Evolutionary conservation across 768 basidiomycete genomes (phyloP).

Genomic region (Lentinus tigrinus): DNA sequence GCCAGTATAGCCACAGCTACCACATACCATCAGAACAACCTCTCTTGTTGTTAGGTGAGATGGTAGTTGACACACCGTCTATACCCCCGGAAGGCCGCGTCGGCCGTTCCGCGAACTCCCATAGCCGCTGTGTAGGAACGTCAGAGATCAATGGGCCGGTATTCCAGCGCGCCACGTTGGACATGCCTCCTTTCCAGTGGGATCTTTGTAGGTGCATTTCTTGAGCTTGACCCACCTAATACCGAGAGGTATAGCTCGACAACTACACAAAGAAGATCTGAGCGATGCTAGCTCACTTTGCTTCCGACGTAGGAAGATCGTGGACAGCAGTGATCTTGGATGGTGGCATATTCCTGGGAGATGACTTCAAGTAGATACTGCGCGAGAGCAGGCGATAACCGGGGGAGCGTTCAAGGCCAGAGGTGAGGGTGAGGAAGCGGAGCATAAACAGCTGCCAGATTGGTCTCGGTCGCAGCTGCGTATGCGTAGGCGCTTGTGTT

Average conservation of each 20-base stretch:
- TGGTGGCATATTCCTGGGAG: slow-evolving; percentile 26
- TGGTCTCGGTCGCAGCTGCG: no score
- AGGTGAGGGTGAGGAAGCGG: neutral
- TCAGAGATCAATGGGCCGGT: neutral
- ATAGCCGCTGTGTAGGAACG: slow-evolving; percentile 53
- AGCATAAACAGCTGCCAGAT: neutral
- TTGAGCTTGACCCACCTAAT: slow-evolving; percentile 83
- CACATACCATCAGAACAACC: neutral
- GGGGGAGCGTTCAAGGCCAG: neutral
- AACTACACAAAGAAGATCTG: neutral
- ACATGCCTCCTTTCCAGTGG: slow-evolving; percentile 69
- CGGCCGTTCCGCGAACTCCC: slow-evolving; percentile 88
- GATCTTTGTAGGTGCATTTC: slow-evolving; percentile 78
- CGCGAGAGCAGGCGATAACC: neutral
- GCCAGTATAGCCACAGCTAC: slow-evolving; percentile 85
- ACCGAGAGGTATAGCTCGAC: neutral
- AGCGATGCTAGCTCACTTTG: slow-evolving; percentile 46
- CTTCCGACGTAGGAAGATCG: slow-evolving; percentile 52
- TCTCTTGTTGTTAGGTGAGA: neutral
- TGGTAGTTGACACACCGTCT: slow-evolving; percentile 56
- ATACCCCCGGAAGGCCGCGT: slow-evolving; percentile 75
- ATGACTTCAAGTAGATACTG: neutral
- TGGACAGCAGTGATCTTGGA: slow-evolving; percentile 55
- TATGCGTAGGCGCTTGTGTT: no score
- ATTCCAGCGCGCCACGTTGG: neutral